Evolutionary conservation across 306 rosid species (phyloP), one percentile per base, ranked within the genome.

Genomic region (Trifolium repens): DNA sequence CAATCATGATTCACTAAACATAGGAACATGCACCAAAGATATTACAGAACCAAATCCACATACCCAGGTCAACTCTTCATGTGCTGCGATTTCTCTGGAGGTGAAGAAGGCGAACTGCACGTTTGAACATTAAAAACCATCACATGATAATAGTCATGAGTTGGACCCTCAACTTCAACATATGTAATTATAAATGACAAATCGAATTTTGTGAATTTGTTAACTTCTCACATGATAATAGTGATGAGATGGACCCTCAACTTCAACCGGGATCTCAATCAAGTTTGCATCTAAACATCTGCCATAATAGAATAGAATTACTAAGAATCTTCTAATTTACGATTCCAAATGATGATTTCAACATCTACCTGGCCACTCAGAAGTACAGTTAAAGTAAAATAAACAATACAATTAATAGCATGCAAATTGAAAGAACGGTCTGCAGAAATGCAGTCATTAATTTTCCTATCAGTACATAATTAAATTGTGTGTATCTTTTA

Each of bases 51-150:
- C 73, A 72, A 81, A 76, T 15, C 37, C 52, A 85, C 98, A 67
- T 62, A 94, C 99, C 99, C 97, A 92, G 62, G 92, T 94, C 65
- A 94, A 91, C 80, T 94, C 99, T 84, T 94, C 99, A 77, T 84
- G 79, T 8, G 99, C 96, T 61, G 83, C 83, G 39, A 94, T 80
- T 67, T 85, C 76, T 88, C 96, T 89, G 72, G 96, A 80, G 19
- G 99, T 83, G 87, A 94, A 92, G 77, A 94, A 89, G 76, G 97
- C 99, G 85, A 88, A 81, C 99, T 94, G 89, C 83, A 86, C 43
- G 71, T 72, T 80, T 69, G 16, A 68, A 58, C 61, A 76, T 35
- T 54, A 13, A 83, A 64, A 73, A 58, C 66, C 54, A 62, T n/a
- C n/a, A n/a, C n/a, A n/a, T n/a, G n/a, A n/a, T n/a, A n/a, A n/a